Evolutionary conservation across 2,329 filamentous ascomycete genomes (phyloP), one percentile per base, ranked within the genome.

Genomic region (Pleomassaria siparia): DNA sequence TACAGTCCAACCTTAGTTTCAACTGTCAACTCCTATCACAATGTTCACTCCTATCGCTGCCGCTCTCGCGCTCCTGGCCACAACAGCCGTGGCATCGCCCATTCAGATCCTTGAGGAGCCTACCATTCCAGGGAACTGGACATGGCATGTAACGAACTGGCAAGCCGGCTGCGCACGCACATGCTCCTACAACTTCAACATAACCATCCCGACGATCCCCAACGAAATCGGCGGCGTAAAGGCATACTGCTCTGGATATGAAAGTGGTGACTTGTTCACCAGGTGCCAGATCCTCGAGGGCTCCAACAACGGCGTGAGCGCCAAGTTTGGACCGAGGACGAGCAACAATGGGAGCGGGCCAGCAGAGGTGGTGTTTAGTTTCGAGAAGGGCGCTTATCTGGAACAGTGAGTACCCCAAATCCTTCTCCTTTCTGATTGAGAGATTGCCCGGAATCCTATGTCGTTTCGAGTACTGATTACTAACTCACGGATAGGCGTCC

Each of bases 171-270:
- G 58, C 51, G 26, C 28, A 1, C 54, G 51, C 21, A 10, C 11
- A n/a, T 62, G 58, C 48, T 56, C 46, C 47, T 62, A 60, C 51
- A 25, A 49, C 48, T 62, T 62, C 54, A 58, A 63, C 44, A 30
- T 63, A 10, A 58, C 54, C 1, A 45, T 58, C 2, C 60, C 58
- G 1, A 44, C 44, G 2, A 42, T 56, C 11, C 25, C 43, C 2
- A 41, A 40, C 11, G 33, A 50, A n/a, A 55, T 56, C 16, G 32
- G 18, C 1, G 50, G 50, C 21, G 55, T 53, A 12, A 53, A 47
- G 28, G 59, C 52, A 4, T 46, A 50, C 40, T 62, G 58, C 51
- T 25, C n/a, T n/a, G 55, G 54, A 16, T 32, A 41, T 37, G 58
- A 62, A 26, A 42, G 50, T 10, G 50, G 56, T 3, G n/a, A 29